A percentile compares a stretch with the other conserved stretches of the same genome.
Evolutionary conservation across 2,329 filamentous ascomycete species (phyloP).

Genomic region (Alternaria sp.): DNA sequence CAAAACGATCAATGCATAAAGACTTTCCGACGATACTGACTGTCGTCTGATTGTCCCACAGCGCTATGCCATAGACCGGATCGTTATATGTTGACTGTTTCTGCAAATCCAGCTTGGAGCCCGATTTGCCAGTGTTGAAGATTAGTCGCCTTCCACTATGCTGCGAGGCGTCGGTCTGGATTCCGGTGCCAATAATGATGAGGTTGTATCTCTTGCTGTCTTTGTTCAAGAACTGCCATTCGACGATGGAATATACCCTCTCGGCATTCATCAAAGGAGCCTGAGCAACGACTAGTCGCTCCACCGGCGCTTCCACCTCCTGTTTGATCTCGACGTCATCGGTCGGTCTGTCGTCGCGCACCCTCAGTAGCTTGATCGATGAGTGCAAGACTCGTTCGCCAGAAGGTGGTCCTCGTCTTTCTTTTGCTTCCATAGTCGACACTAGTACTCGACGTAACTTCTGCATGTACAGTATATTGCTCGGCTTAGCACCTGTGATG

Average conservation of each 20-base stretch:
- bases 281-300: constrained; percentile 57
- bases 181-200: constrained; percentile 64
- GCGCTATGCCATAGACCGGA: constrained; percentile 42
- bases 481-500: constrained; percentile 34
- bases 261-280: constrained; percentile 64
- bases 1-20: constrained; percentile 39
- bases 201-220: constrained; percentile 65
- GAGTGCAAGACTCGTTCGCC: constrained; percentile 48
- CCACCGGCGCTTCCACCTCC: constrained; percentile 37
- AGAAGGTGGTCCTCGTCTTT: constrained; percentile 35
- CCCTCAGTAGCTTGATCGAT: constrained; percentile 36
- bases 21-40: constrained; percentile 36
- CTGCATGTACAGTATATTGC: constrained; percentile 53
- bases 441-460: constrained; percentile 57
- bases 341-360: constrained; percentile 24
- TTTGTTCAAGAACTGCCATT: constrained; percentile 68
- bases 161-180: constrained; percentile 21
- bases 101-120: constrained; percentile 60
- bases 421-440: constrained; percentile 50
- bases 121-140: constrained; percentile 32
- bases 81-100: constrained; percentile 42
- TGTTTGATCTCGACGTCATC: constrained; percentile 30
- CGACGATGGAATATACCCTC: constrained; percentile 65
- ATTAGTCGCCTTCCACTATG: constrained; percentile 40
- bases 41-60: constrained; percentile 32